A percentile compares a stretch with the other conserved stretches of the same genome.
Conservation (phyloP, 2,329 filamentous ascomycete species). For the Clarireedia homoeocarpa region DNA sequence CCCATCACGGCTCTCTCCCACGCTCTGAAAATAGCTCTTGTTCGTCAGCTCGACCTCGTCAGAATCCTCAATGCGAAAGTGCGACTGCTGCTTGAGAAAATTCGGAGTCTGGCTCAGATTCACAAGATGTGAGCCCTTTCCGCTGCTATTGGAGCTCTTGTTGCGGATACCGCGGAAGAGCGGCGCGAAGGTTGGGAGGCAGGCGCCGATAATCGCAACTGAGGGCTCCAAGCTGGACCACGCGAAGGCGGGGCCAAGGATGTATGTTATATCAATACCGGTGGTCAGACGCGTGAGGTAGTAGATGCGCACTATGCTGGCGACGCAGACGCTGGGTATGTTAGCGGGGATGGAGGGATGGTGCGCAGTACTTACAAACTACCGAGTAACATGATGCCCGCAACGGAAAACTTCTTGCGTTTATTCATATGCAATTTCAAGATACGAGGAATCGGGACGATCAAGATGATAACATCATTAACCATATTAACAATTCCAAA, state of each 20-base stretch:
- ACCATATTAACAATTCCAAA: slow-evolving; percentile 3
- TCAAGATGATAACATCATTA: slow-evolving; percentile 2
- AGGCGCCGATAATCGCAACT: not conserved
- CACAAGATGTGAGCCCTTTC: not conserved
- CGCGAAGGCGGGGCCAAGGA: not conserved
- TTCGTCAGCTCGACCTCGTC: not conserved
- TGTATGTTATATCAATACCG: not conserved
- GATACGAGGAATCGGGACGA: slow-evolving; percentile 1
- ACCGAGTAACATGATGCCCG: slow-evolving; percentile 1
- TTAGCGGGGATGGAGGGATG: not conserved
- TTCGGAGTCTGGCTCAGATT: not conserved
- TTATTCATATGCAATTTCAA: slow-evolving; percentile 1
- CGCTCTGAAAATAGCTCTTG: slow-evolving; percentile 1
- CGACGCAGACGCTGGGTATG: not conserved
- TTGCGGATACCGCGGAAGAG: slow-evolving; percentile 1
- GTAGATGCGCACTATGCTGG: slow-evolving; percentile 4
- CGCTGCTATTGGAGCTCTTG: not conserved
- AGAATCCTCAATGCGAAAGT: not conserved
- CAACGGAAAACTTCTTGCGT: slow-evolving; percentile 1
- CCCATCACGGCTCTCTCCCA: not conserved
- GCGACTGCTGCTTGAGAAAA: not conserved
- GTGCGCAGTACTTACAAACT: not conserved
- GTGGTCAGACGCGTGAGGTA: not conserved
- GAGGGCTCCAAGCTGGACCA: slow-evolving; percentile 1
- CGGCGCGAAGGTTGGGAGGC: slow-evolving; percentile 2